A percentile compares a stretch with the other conserved stretches of the same genome.
Conservation (phyloP, 805 yeast genomes). For the Teunomyces tritomae region DNA sequence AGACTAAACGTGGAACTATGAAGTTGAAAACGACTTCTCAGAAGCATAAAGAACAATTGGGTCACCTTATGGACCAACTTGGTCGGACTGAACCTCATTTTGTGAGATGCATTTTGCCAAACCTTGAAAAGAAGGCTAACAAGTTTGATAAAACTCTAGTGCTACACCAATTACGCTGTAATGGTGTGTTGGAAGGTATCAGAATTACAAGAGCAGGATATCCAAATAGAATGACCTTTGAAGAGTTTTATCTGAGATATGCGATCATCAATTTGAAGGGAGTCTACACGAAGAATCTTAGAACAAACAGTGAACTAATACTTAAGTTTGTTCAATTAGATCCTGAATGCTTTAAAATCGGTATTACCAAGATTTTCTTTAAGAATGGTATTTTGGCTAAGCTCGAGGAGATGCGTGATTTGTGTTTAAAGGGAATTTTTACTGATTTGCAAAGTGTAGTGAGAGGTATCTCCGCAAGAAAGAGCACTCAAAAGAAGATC, state of each 20-base stretch:
- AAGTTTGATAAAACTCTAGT: constrained; percentile 74
- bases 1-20: constrained; percentile 36
- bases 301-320: constrained; percentile 67
- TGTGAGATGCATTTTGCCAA: constrained; percentile 94
- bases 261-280: constrained; percentile 58
- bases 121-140: constrained; percentile 67
- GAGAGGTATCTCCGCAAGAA: constrained; percentile 64
- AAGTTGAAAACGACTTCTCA: constrained; percentile 68
- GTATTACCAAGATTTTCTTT: constrained; percentile 71
- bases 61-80: constrained; percentile 66
- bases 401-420: constrained; percentile 75
- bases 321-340: constrained; percentile 64
- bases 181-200: constrained; percentile 97
- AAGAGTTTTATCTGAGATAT: constrained; percentile 75
- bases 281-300: constrained; percentile 47
- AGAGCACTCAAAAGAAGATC: constrained; percentile 44
- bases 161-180: constrained; percentile 86
- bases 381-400: constrained; percentile 75
- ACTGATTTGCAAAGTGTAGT: constrained; percentile 61
- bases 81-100: constrained; percentile 89
- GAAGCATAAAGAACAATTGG: constrained; percentile 83
- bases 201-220: constrained; percentile 96
- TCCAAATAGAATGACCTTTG: constrained; percentile 86
- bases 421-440: constrained; percentile 52
- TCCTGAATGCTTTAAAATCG: constrained; percentile 57